Evolutionary conservation across 495 filamentous ascomycete genomes (phyloP).

Genomic region (Penicillium cosmopolitanum): DNA sequence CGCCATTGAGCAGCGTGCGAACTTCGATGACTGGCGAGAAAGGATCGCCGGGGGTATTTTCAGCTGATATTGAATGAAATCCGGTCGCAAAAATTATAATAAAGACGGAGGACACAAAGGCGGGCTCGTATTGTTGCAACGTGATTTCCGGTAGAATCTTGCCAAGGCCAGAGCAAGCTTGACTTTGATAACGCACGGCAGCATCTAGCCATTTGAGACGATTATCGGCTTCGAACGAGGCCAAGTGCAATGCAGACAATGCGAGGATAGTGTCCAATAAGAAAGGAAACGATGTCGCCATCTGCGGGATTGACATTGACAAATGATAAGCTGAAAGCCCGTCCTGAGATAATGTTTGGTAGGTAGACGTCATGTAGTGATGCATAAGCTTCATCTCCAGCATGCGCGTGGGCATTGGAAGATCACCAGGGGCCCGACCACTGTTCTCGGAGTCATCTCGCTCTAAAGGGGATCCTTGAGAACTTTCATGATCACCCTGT

Average conservation of each 20-base stretch:
- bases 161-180: conserved; percentile 39
- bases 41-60: conserved; percentile 32
- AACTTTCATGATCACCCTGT: conserved; percentile 32
- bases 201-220: conserved; percentile 36
- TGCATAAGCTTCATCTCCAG: conserved; percentile 47
- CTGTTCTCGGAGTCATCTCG: conserved; percentile 30
- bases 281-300: conserved; percentile 48
- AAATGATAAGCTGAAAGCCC: conserved; percentile 40
- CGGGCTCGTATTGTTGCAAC: conserved; percentile 34
- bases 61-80: conserved; percentile 37
- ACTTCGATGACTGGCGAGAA: conserved; percentile 37
- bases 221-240: conserved; percentile 36
- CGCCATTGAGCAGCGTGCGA: conserved; percentile 39
- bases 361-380: conserved; percentile 42
- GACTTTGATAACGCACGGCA: conserved; percentile 41
- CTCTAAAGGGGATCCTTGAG: conserved; percentile 25
- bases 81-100: conserved; percentile 44
- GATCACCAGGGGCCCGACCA: conserved; percentile 9
- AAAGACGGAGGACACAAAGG: conserved; percentile 46
- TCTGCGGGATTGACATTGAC: conserved; percentile 44
- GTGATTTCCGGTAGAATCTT: conserved; percentile 32
- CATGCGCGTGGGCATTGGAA: conserved; percentile 32
- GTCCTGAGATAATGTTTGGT: conserved; percentile 34
- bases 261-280: conserved; percentile 53
- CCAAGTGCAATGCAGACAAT: conserved; percentile 50